Conservation (phyloP, 2,329 filamentous ascomycete genomes). For the Dothiorella sarmentorum region DNA sequence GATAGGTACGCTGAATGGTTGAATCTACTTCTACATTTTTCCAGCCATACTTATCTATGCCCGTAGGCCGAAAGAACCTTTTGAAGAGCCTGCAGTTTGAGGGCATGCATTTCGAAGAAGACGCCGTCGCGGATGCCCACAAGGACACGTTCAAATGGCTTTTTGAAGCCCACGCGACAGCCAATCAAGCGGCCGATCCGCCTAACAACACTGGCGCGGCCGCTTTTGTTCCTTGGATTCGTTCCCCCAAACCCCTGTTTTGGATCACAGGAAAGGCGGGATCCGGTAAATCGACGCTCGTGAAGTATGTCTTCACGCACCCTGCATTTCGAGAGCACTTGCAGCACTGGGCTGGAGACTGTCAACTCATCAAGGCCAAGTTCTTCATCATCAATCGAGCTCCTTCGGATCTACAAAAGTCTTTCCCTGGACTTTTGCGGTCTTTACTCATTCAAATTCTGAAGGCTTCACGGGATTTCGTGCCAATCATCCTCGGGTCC, state of each 20-base stretch:
- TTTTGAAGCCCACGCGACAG: background rate
- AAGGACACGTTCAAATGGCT: conserved; percentile 19
- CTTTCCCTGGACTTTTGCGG: conserved; percentile 25
- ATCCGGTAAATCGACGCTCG: conserved; percentile 33
- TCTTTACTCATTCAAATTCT: conserved; percentile 25
- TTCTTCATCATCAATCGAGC: conserved; percentile 35
- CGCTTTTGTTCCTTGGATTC: background rate
- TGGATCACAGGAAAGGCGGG: conserved; percentile 36
- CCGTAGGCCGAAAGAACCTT: background rate
- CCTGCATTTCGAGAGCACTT: conserved; percentile 20
- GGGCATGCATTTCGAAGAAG: background rate
- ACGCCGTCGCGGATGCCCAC: conserved; percentile 15
- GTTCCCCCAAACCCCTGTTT: conserved; percentile 29
- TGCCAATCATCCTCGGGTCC: background rate
- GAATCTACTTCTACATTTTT: background rate
- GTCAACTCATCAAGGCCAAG: conserved; percentile 16
- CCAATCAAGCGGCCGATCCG: too few relatives aligned
- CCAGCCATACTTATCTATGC: background rate
- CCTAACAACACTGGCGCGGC: background rate
- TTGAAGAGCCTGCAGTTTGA: background rate
- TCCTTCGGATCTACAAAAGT: conserved; percentile 24
- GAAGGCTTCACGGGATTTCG: background rate
- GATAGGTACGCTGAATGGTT: background rate
- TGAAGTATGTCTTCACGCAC: conserved; percentile 28
- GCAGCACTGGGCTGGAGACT: conserved; percentile 23